Conservation (phyloP, 768 basidiomycete genomes). For the Chalciporus piperatus region DNA sequence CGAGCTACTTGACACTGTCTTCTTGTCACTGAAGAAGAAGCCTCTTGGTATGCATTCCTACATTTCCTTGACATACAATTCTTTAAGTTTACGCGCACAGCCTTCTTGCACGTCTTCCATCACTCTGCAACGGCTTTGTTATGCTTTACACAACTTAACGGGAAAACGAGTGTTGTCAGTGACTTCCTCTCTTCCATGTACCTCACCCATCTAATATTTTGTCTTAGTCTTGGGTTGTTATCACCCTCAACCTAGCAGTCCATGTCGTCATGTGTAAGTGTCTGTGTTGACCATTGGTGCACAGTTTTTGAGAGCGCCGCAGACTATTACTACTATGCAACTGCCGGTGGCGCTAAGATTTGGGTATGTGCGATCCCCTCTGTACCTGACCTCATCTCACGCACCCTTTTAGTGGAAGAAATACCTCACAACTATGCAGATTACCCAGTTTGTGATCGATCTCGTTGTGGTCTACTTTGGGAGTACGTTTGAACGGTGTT, state of each 20-base stretch:
- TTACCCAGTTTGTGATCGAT: slow-evolving; percentile 93
- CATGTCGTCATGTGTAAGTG: slow-evolving; percentile 97
- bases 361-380: slow-evolving; percentile 61
- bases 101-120: slow-evolving; percentile 98
- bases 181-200: neutral
- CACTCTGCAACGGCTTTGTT: slow-evolving; percentile 96
- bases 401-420: slow-evolving; percentile 83
- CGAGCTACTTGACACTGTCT: slow-evolving; percentile 94
- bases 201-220: slow-evolving; percentile 1
- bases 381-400: slow-evolving; percentile 1
- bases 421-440: slow-evolving; percentile 95
- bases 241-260: slow-evolving; percentile 84
- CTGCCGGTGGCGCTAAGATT: slow-evolving; percentile 93
- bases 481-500: slow-evolving; percentile 53
- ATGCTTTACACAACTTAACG: slow-evolving; percentile 93
- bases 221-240: slow-evolving; percentile 93
- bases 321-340: slow-evolving; percentile 99
- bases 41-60: slow-evolving; percentile 67
- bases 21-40: slow-evolving; percentile 98
- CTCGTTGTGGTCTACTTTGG: slow-evolving; percentile 90
- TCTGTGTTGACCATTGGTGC: neutral
- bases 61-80: neutral
- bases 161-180: slow-evolving; percentile 89
- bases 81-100: slow-evolving; percentile 38
- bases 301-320: slow-evolving; percentile 1